Evolutionary conservation across 371 early-diverging fungal species (phyloP).

Genomic region (Apophysomyces sp.): DNA sequence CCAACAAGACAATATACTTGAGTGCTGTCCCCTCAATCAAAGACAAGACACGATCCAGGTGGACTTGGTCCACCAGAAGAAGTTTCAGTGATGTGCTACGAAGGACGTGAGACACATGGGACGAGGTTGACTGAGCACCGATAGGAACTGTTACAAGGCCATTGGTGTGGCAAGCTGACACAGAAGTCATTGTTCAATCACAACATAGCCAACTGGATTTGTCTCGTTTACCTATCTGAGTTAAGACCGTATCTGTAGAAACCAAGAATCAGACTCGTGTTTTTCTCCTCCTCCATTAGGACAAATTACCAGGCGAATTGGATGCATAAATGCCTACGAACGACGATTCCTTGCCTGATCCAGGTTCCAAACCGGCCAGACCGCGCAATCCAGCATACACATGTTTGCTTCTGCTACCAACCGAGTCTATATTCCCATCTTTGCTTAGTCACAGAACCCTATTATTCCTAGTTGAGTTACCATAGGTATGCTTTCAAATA

Average conservation of each 20-base stretch:
- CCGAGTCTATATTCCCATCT: conserved; percentile 13
- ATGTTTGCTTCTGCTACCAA: conserved; percentile 15
- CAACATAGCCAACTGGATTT: conserved; percentile 4
- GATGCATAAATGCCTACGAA: conserved; percentile 54
- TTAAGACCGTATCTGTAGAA: conserved; percentile 29
- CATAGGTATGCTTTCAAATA: not conserved
- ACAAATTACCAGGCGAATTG: conserved; percentile 45
- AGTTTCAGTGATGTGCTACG: conserved; percentile 26
- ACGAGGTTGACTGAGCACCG: conserved; percentile 26
- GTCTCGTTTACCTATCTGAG: conserved; percentile 37
- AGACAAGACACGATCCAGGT: conserved; percentile 18
- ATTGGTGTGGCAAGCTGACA: conserved; percentile 34
- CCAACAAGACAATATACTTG: conserved; percentile 31
- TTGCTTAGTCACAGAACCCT: not conserved
- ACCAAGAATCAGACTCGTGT: conserved; percentile 11
- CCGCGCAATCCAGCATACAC: conserved; percentile 29
- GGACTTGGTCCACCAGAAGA: conserved; percentile 23
- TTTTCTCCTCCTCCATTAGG: not conserved
- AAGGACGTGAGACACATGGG: conserved; percentile 29
- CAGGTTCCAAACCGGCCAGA: conserved; percentile 36
- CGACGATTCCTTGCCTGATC: conserved; percentile 38
- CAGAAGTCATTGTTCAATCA: not conserved
- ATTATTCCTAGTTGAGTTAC: not conserved
- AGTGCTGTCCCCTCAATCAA: conserved; percentile 19
- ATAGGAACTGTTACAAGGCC: conserved; percentile 48